These are phyloP conservation scores for Aspergillus steynii DNA, from an alignment of 495 filamentous ascomycete species.

Conservation along the genomic window DNA sequence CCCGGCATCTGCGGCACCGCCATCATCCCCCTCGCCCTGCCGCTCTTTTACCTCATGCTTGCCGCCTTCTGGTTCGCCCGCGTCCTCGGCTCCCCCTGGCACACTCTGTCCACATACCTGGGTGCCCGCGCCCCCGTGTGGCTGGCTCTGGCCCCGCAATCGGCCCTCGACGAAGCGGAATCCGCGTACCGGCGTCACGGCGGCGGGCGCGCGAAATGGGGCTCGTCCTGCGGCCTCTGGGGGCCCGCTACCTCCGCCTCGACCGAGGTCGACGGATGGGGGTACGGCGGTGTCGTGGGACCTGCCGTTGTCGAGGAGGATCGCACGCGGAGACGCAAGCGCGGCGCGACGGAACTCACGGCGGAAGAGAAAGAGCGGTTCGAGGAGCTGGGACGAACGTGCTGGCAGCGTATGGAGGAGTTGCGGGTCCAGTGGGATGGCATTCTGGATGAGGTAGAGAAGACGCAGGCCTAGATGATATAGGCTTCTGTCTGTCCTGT, in stretches of 20 bases:
- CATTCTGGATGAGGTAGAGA: slow-evolving; percentile 48
- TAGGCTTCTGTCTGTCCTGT: not conserved
- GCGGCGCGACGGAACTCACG: slow-evolving; percentile 58
- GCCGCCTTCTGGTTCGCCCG: slow-evolving; percentile 69
- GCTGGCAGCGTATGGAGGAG: slow-evolving; percentile 84
- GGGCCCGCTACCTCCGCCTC: slow-evolving; percentile 62
- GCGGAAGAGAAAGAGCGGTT: slow-evolving; percentile 67
- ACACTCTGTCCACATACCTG: slow-evolving; percentile 71
- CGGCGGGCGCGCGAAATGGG: slow-evolving; percentile 80
- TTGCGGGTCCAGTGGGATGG: slow-evolving; percentile 77
- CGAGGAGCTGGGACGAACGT: slow-evolving; percentile 68
- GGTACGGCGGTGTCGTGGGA: slow-evolving; percentile 69
- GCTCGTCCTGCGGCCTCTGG: slow-evolving; percentile 58
- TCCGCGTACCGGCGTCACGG: slow-evolving; percentile 37
- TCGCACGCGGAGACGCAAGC: slow-evolving; percentile 52
- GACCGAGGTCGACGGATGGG: slow-evolving; percentile 86
- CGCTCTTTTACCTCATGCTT: slow-evolving; percentile 66
- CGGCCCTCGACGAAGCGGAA: slow-evolving; percentile 62
- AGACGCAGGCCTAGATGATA: not conserved
- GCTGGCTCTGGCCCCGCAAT: slow-evolving; percentile 71
- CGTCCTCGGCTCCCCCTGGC: slow-evolving; percentile 85
- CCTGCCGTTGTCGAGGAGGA: slow-evolving; percentile 44
- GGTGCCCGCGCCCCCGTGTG: slow-evolving; percentile 76
- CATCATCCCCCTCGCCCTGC: slow-evolving; percentile 68
- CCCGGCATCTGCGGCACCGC: slow-evolving; percentile 83